Base-by-base conservation (phyloP, 2,329 filamentous ascomycete species). In the Diplocarpon rosae region DNA sequence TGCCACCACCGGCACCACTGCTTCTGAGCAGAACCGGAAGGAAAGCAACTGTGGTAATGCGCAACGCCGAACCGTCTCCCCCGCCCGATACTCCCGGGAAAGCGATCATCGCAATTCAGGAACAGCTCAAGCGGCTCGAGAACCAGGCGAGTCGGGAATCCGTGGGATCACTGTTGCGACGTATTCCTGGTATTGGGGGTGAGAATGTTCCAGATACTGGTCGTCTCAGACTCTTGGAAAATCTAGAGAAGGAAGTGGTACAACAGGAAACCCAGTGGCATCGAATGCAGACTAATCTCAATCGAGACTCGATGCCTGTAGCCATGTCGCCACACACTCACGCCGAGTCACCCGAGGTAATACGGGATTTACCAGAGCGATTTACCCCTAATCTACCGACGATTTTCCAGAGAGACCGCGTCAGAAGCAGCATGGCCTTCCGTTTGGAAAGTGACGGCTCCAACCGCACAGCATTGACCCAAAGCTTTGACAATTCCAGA, bases 241-340 rank as follows among this genome's bases (percentile, higher is more conserved):
- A 76, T 47, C 63, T 83, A 1, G 78, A 83, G 56, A 66, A 65
- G 48, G 78, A 83, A 59, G 76, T 82, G 69, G 74, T 71, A 0
- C 60, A 69, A 51, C 73, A 82, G 56, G 75, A 78, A 56, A 67
- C 67, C 43, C 70, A 73, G 51, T 82, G 78, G 78, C 69, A 73
- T 45, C 63, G 70, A 39, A 69, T 80, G 62, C 74, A 75, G 45
- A 63, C 69, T 20, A 69, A 71, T 31, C 57, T 78, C 33, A 63
- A 65, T 42, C 69, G 55, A 24, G 51, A 56, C 35, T 59, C 58
- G 11, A 48, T 54, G 32, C 58, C 53, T 29, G 40, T 42, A 14
- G 40, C 54, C n/a, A 45, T 54, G 42, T 53, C 56, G 13, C 53
- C 56, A 38, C 37, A 39, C 29, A 37, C 49, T 33, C 48, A 52